Evolutionary conservation across 306 rosid genomes (phyloP).

Genomic region (Fragaria vesca): DNA sequence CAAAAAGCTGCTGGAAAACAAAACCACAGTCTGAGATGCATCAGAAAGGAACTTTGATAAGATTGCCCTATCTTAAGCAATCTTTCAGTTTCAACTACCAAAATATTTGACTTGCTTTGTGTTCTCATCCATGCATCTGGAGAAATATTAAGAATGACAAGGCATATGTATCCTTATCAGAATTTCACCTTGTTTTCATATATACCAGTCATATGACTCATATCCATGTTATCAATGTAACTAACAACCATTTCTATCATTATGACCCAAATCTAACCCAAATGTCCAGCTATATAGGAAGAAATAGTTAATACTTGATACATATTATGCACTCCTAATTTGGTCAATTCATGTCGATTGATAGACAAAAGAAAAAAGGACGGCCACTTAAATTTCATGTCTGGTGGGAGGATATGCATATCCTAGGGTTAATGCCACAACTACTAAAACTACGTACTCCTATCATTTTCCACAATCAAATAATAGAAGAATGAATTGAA

Average conservation of each 20-base stretch:
- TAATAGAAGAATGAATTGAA: neutral
- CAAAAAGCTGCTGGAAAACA: neutral
- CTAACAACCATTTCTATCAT: neutral
- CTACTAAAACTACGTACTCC: neutral
- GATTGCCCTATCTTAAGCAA: neutral
- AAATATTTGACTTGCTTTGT: neutral
- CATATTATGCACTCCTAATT: too few relatives aligned
- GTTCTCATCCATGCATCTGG: neutral
- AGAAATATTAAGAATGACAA: neutral
- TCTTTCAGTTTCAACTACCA: neutral
- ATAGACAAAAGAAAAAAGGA: neutral
- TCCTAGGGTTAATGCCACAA: neutral
- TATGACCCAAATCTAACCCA: neutral
- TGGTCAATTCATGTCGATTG: neutral
- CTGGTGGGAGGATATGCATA: neutral
- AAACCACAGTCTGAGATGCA: neutral
- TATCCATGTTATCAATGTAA: neutral
- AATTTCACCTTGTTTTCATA: neutral
- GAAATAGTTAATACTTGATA: too few relatives aligned
- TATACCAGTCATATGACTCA: too few relatives aligned
- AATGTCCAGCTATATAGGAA: neutral
- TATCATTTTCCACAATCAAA: conserved; percentile 6
- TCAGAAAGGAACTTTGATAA: neutral
- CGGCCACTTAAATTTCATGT: neutral
- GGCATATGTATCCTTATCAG: neutral